Base-by-base conservation (phyloP, 805 yeast genomes). In the Saccharomycopsis capsularis region DNA sequence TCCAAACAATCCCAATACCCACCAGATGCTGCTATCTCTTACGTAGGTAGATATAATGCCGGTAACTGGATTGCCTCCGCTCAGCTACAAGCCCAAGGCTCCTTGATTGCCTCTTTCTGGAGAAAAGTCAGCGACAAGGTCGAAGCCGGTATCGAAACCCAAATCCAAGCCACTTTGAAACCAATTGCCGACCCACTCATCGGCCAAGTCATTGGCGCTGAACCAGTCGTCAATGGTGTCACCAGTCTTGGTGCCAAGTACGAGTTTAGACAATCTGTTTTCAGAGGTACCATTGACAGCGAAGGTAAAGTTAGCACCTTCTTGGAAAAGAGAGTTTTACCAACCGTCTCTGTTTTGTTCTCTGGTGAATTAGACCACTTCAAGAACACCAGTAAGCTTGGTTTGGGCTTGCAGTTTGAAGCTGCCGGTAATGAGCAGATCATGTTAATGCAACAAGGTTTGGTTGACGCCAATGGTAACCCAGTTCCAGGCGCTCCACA, bases 161-260 rank as follows among this genome's bases (percentile, higher is more conserved):
- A 84, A 60, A 66, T 88, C 62, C 81, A 81, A 63, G 91, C 95
- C 38, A 74, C 81, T 55, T 73, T 85, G 72, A 73, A 72, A 57
- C 93, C 89, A 64, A 77, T 83, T 57, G 78, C 81, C 48, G 85
- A 82, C 65, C 79, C 83, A 43, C 73, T 85, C 67, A 74, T 82
- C 75, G 87, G 88, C 60, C 75, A 80, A 47, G 85, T 91, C 63
- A 79, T 85, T 56, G 90, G 91, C 53, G 78, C 81, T 59, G 88
- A 86, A 65, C 86, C 95, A 30, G 81, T 83, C 40, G 74, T 90
- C 52, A 96, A 91, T 64, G 98, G 95, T 63, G 76, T 78, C 61
- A 90, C 99, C 59, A 85, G 96, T 53, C 65, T 91, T 50, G 99
- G 97, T 70, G 95, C 96, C 61, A 93, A 91, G 72, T 91, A 91